Evolutionary conservation across 495 filamentous ascomycete genomes (phyloP).

Genomic region (Elaphomyces granulatus): DNA sequence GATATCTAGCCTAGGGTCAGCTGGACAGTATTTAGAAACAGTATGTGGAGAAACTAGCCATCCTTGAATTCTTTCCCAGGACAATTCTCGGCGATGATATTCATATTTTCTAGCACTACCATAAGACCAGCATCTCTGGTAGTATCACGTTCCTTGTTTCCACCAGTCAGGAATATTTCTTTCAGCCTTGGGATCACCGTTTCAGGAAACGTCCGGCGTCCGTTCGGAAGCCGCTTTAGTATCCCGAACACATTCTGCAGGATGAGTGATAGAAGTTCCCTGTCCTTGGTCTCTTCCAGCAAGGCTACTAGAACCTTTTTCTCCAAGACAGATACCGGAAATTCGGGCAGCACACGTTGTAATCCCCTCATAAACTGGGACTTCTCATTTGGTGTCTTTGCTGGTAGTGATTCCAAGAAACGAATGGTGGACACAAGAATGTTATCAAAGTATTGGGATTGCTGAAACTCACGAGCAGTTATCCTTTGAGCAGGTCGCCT

Average conservation of each 20-base stretch:
- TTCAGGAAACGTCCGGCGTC: constrained; percentile 63
- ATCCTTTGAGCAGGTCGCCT: constrained; percentile 72
- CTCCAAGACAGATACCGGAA: constrained; percentile 83
- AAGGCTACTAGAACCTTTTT: constrained; percentile 83
- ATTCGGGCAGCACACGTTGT: constrained; percentile 70
- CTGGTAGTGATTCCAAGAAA: constrained; percentile 77
- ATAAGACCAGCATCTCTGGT: constrained; percentile 81
- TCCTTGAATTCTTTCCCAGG: constrained; percentile 90
- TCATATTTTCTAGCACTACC: constrained; percentile 72
- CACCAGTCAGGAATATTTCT: constrained; percentile 57
- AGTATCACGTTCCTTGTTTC: constrained; percentile 58
- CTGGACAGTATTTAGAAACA: not conserved
- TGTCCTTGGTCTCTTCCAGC: constrained; percentile 85
- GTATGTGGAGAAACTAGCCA: constrained; percentile 33
- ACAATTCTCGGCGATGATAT: constrained; percentile 59
- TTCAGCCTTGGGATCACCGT: constrained; percentile 70
- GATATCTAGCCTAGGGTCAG: constrained; percentile 42
- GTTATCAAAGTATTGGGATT: constrained; percentile 91
- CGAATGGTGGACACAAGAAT: constrained; percentile 90
- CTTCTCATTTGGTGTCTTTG: constrained; percentile 86
- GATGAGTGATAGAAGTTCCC: constrained; percentile 65
- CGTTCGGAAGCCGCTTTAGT: constrained; percentile 56
- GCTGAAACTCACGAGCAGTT: constrained; percentile 83
- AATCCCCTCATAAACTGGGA: constrained; percentile 81
- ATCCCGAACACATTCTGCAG: constrained; percentile 87